Conservation (phyloP, 495 filamentous ascomycete species). For the Penicillium samsonianum region DNA sequence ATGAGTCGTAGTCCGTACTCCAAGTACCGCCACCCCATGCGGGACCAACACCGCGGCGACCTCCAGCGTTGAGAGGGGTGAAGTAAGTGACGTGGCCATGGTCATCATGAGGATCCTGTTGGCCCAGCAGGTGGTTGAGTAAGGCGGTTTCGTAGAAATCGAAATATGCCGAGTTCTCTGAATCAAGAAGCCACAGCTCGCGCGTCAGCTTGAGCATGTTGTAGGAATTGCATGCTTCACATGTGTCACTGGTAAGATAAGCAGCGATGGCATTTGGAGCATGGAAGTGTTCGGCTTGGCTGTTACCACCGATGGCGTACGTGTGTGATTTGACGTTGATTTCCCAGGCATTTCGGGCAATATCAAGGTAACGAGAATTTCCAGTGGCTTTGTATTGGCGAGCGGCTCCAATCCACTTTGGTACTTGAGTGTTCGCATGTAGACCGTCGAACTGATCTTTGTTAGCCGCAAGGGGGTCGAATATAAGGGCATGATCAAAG, state of each 20-base stretch:
- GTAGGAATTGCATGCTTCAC: slow-evolving; percentile 7
- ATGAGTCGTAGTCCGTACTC: slow-evolving; percentile 8
- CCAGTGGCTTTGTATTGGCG: slow-evolving; percentile 2
- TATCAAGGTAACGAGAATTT: neutral
- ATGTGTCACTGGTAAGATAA: slow-evolving; percentile 2
- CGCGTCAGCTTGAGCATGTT: slow-evolving; percentile 8
- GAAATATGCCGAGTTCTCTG: slow-evolving; percentile 1
- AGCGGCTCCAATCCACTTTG: slow-evolving; percentile 6
- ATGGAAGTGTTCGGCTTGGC: slow-evolving; percentile 7
- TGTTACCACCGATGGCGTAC: slow-evolving; percentile 6
- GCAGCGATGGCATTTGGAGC: slow-evolving; percentile 2
- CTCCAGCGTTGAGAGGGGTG: neutral
- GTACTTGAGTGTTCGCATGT: slow-evolving; percentile 6
- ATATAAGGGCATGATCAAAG: slow-evolving; percentile 2
- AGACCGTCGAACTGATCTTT: slow-evolving; percentile 4
- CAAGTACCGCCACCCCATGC: slow-evolving; percentile 7
- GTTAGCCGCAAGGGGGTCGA: neutral
- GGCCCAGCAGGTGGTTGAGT: slow-evolving; percentile 6
- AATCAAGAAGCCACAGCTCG: slow-evolving; percentile 6
- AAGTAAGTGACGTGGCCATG: slow-evolving; percentile 3
- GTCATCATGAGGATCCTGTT: neutral
- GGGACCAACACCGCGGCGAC: slow-evolving; percentile 3
- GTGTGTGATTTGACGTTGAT: neutral
- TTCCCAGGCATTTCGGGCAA: slow-evolving; percentile 5
- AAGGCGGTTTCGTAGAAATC: slow-evolving; percentile 3